Conservation (phyloP, 2,329 filamentous ascomycete species). For the Botryotinia convoluta region DNA sequence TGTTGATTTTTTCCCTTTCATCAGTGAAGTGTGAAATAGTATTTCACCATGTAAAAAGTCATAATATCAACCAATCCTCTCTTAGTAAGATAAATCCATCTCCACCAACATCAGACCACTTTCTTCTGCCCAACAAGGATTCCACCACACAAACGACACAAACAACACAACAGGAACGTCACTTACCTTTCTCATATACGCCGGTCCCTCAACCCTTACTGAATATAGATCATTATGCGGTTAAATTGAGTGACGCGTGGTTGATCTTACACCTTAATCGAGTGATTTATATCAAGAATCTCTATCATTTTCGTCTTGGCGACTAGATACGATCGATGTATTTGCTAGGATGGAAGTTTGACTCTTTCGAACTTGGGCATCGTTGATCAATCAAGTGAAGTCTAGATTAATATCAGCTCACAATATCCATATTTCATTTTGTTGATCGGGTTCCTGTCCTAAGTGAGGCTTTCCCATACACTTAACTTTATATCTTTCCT, state of each 20-base stretch:
- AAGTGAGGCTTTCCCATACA: constrained; percentile 7
- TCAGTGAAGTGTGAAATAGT: background rate
- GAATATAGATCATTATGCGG: background rate
- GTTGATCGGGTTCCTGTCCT: background rate
- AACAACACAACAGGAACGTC: background rate
- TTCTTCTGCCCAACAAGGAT: constrained; percentile 19
- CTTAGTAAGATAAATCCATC: background rate
- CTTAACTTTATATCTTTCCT: background rate
- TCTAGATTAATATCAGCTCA: constrained; percentile 18
- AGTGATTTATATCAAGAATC: background rate
- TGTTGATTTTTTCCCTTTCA: background rate
- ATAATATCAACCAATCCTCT: background rate
- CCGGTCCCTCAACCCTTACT: background rate
- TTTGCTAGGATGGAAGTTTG: background rate
- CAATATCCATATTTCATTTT: constrained; percentile 18
- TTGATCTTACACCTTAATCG: background rate
- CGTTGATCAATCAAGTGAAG: constrained; percentile 8
- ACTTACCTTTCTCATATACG: background rate
- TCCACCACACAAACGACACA: background rate
- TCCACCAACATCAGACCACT: constrained; percentile 21
- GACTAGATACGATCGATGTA: background rate
- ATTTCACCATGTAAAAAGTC: background rate
- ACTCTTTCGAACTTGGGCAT: constrained; percentile 3
- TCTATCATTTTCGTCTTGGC: constrained; percentile 19
- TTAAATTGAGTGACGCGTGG: background rate